Conservation (phyloP, 805 yeast species). For the Grigorovia jiainica region DNA sequence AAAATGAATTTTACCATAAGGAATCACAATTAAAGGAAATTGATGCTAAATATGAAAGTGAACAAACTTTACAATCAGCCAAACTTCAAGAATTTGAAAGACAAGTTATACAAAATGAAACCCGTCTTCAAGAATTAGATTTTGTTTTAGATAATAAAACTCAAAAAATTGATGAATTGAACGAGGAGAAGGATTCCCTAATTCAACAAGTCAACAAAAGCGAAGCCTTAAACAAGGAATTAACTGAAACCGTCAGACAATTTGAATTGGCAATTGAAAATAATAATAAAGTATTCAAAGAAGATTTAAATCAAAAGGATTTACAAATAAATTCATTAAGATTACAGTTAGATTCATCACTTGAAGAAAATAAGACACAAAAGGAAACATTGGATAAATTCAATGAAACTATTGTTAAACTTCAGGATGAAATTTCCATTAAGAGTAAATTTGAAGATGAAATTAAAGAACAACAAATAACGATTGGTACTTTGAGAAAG, state of each 20-base stretch:
- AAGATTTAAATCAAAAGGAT: constrained; percentile 16
- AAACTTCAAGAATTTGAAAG: constrained; percentile 20
- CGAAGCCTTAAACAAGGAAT: constrained; percentile 12
- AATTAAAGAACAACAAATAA: constrained; percentile 59
- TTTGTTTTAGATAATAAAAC: constrained; percentile 29
- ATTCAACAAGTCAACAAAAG: constrained; percentile 18
- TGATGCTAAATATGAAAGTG: constrained; percentile 31
- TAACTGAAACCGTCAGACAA: constrained; percentile 28
- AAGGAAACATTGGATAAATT: constrained; percentile 15
- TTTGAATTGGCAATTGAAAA: constrained; percentile 15
- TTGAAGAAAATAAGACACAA: constrained; percentile 11
- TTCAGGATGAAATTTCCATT: constrained; percentile 16
- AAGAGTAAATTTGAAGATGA: constrained; percentile 39
- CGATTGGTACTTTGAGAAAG: constrained; percentile 85
- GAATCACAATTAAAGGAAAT: constrained; percentile 32
- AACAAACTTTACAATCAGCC: constrained; percentile 30
- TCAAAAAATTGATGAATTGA: constrained; percentile 23
- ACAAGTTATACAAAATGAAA: constrained; percentile 13
- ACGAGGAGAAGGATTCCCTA: constrained; percentile 32
- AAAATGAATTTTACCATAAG: constrained; percentile 44
- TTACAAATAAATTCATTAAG: constrained; percentile 24
- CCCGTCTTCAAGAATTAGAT: constrained; percentile 32
- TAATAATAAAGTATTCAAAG: constrained; percentile 7
- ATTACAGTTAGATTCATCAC: constrained; percentile 17
- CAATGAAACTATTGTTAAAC: constrained; percentile 15